A percentile compares a stretch with the other conserved stretches of the same genome.
phyloP scores from a whole-genome alignment of 1,284 basidiomycete species.

The Sutorius eximius region DNA sequence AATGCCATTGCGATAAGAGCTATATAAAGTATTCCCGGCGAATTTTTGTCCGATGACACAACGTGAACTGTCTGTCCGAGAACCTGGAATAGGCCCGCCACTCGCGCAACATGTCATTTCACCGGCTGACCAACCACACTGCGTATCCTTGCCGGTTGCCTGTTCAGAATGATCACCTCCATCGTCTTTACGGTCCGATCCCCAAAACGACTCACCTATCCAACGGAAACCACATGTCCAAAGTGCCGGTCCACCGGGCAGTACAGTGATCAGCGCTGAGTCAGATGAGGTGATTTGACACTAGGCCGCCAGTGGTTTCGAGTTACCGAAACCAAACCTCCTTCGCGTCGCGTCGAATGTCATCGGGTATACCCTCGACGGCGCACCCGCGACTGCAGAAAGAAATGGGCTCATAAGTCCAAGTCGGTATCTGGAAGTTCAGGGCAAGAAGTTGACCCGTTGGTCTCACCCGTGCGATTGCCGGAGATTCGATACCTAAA shows the following conservation, averaged over 20 bases:
- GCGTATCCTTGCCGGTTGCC: neutral
- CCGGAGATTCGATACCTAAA: neutral
- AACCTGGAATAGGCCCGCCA: neutral
- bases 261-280: neutral
- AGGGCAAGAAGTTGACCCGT: too few species aligned
- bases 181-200: neutral
- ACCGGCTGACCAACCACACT: neutral
- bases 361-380: neutral
- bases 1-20: neutral
- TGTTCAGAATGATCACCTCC: neutral
- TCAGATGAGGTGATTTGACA: neutral
- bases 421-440: neutral
- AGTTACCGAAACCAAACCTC: neutral
- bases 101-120: neutral
- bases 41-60: slow-evolving; percentile 20
- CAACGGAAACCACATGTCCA: neutral
- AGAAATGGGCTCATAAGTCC: neutral
- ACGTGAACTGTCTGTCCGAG: neutral
- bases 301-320: neutral
- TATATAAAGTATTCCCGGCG: slow-evolving; percentile 17
- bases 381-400: neutral
- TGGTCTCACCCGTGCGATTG: too few species aligned
- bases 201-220: neutral
- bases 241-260: neutral
- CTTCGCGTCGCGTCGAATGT: neutral